Base-by-base conservation (phyloP, 371 early-diverging fungal species). In the Phascolomyces articulosus region DNA sequence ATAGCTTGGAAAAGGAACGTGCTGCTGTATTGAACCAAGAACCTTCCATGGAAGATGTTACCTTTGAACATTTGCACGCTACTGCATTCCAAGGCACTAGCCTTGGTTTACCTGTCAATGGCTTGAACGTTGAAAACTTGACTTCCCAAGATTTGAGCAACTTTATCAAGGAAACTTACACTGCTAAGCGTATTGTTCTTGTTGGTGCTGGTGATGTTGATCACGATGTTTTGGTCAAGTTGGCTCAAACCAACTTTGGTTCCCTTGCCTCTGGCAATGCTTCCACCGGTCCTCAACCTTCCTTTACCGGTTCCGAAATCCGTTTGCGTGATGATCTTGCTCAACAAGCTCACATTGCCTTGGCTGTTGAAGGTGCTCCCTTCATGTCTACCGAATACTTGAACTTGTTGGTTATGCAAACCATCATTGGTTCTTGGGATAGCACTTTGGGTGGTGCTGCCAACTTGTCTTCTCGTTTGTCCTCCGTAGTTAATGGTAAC, bases 381-480 rank as follows among this genome's bases (percentile, higher is more conserved):
- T 95, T 93, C 92, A 90, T 90, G 44, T 87, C 88, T 64, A 91
- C 94, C 16, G 95, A 95, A 81, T 95, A 96, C 89, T 95, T 91
- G 85, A 85, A 95, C 53, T 87, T 96, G 85, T 85, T 95, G 51
- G 91, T 95, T 47, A 90, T 95, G 75, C 93, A 94, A 79, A 78
- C 93, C 67, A 85, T 96, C 70, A 86, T 96, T 66, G 98, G 98
- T 58, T 86, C 88, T 71, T 97, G 95, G 95, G 95, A 96, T 77
- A 88, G 93, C 68, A 84, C 90, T 58, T 80, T 96, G 59, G 95
- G 93, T 34, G 91, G 90, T 48, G 87, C 91, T 60, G 82, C 86
- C 74, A 90, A 93, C 80, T 77, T 92, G 66, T 88, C 90, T 55
- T 95, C 95, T 57, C 87, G 91, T 56, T 85, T 97, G 55, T 92